Conservation (phyloP, 495 filamentous ascomycete species). For the Talaromyces nanjingensis region DNA sequence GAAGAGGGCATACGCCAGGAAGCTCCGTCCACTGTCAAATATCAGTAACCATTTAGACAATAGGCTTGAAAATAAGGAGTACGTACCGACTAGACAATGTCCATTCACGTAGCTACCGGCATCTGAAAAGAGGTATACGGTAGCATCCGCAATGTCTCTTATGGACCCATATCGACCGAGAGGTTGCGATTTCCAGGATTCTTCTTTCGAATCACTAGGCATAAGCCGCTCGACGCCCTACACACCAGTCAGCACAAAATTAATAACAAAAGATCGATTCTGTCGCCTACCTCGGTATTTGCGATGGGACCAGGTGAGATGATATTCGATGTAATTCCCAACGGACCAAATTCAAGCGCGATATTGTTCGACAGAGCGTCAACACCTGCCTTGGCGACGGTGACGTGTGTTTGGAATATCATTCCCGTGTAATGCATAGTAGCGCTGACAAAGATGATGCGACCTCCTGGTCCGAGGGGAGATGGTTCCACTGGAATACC, state of each 20-base stretch:
- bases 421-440: constrained; percentile 82
- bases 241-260: constrained; percentile 13
- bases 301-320: constrained; percentile 75
- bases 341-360: constrained; percentile 81
- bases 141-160: constrained; percentile 87
- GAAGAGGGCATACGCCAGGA: constrained; percentile 34
- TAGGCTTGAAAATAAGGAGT: background rate
- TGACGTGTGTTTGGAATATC: constrained; percentile 79
- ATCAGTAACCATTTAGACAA: constrained; percentile 2
- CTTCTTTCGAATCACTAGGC: constrained; percentile 25
- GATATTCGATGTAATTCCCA: constrained; percentile 83
- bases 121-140: constrained; percentile 77
- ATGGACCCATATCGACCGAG: constrained; percentile 75
- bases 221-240: constrained; percentile 39
- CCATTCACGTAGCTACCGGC: constrained; percentile 81
- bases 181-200: constrained; percentile 45
- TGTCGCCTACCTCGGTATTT: constrained; percentile 45
- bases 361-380: constrained; percentile 71
- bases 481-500: constrained; percentile 19
- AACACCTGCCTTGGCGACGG: constrained; percentile 84
- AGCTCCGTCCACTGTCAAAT: constrained; percentile 34
- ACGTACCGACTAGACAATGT: constrained; percentile 59
- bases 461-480: constrained; percentile 59
- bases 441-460: constrained; percentile 82
- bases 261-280: constrained; percentile 16